Conservation (phyloP, 2,329 filamentous ascomycete genomes). For the Neofusicoccum ribis region DNA sequence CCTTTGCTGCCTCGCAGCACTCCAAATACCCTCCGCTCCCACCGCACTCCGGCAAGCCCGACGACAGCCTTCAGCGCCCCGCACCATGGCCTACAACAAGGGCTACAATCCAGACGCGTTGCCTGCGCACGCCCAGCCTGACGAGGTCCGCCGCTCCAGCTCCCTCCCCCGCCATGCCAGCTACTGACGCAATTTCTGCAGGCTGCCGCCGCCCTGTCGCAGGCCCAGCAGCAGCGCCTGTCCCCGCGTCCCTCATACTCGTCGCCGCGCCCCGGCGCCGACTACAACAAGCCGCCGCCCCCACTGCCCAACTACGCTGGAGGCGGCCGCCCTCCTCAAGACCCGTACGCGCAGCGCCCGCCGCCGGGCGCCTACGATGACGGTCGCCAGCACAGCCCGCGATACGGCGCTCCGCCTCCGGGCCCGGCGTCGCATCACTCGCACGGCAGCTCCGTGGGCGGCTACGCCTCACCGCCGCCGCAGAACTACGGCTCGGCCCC, state of each 20-base stretch:
- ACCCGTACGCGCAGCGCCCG: constrained; percentile 20
- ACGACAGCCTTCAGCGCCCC: neutral
- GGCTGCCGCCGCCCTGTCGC: constrained; percentile 39
- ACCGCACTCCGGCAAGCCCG: neutral
- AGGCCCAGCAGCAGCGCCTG: constrained; percentile 23
- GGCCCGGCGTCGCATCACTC: constrained; percentile 24
- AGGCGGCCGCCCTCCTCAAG: constrained; percentile 30
- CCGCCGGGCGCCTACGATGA: constrained; percentile 38
- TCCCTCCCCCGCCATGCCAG: neutral
- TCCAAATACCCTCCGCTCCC: constrained; percentile 5
- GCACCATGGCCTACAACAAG: constrained; percentile 85
- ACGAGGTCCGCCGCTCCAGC: constrained; percentile 54
- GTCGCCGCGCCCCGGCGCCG: constrained; percentile 35
- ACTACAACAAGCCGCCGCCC: constrained; percentile 48
- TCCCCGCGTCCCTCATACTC: constrained; percentile 35
- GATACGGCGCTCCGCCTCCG: constrained; percentile 31
- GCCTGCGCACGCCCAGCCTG: constrained; percentile 82
- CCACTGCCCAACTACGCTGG: constrained; percentile 36
- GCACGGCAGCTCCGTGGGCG: constrained; percentile 26
- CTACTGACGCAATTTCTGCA: constrained; percentile 31
- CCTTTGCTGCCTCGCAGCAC: neutral
- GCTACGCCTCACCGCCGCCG: constrained; percentile 48
- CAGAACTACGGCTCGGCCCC: constrained; percentile 55
- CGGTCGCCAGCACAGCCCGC: constrained; percentile 29
- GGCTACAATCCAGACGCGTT: constrained; percentile 93